phyloP scores from a whole-genome alignment of 495 filamentous ascomycete species.

The Penicillium desertorum region DNA sequence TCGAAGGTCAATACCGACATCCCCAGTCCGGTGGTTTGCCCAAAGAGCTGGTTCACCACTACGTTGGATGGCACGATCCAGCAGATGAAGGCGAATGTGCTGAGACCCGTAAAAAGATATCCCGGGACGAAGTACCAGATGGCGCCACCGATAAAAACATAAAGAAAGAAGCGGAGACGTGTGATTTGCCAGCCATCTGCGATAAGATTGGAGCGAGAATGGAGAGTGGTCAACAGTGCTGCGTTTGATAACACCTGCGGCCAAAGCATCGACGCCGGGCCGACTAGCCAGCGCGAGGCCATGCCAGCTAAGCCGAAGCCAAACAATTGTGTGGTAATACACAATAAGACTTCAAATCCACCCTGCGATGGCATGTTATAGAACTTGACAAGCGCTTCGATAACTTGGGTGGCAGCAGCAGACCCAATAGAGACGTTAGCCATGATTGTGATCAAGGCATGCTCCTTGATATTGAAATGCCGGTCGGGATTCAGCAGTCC shows the following conservation, averaged over 20 bases:
- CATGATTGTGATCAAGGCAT: constrained; percentile 76
- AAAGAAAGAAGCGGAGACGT: constrained; percentile 78
- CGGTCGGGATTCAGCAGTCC: constrained; percentile 65
- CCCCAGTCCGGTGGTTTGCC: constrained; percentile 64
- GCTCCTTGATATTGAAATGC: constrained; percentile 77
- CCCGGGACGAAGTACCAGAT: constrained; percentile 85
- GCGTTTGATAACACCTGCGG: constrained; percentile 84
- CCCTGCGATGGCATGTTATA: constrained; percentile 68
- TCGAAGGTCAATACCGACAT: constrained; percentile 89
- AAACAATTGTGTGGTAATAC: constrained; percentile 68
- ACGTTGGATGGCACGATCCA: constrained; percentile 81
- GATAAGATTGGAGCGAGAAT: constrained; percentile 74
- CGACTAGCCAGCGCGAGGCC: constrained; percentile 57
- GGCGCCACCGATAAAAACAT: constrained; percentile 63
- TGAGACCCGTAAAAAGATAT: constrained; percentile 79
- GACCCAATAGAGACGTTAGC: constrained; percentile 59
- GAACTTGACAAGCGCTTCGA: constrained; percentile 65
- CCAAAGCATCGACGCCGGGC: constrained; percentile 90
- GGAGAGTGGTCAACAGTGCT: constrained; percentile 81
- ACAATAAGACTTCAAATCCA: constrained; percentile 66
- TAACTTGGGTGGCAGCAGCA: constrained; percentile 69
- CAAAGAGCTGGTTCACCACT: constrained; percentile 69
- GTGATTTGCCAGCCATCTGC: constrained; percentile 85
- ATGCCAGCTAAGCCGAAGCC: constrained; percentile 73
- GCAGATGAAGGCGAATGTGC: constrained; percentile 86